Base-by-base conservation (phyloP, 1,284 basidiomycete genomes). In the Rhodotorula mucilaginosa region DNA sequence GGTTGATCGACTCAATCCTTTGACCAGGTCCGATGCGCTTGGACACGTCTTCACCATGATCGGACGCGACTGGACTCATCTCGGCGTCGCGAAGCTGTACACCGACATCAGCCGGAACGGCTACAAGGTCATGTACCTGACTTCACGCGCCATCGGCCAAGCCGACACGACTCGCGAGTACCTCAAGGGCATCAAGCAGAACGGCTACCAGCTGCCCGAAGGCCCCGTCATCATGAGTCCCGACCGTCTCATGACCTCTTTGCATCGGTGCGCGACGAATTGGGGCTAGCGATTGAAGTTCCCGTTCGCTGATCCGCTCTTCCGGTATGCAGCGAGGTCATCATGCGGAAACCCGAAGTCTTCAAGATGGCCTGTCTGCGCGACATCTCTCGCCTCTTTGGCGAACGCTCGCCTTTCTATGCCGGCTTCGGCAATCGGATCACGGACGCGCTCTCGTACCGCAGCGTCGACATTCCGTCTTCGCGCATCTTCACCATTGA, bases 351-450 rank as follows among this genome's bases (percentile, higher is more conserved):
- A 83, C 97, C 97, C 0, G 97, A 99, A 80, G 88, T 99, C 46
- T 99, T 99, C 87, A 99, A 99, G 85, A 99, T 99, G 97, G 96
- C 97, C 4, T 98, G 95, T 82, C 83, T 99, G 74, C 86, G 95
- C 52, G 97, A 99, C 82, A 97, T 99, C 69, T 93, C 94, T 77
- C 86, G 94, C 44, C 82, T 99, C 13, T 99, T 98, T 80, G 91
- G 92, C 13, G 82, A 81, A 12, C 78, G 80, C 2, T 81, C 81
- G 18, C 91, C 92, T 0, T 99, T 99, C 83, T 99, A 96, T 80
- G 93, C 95, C 58, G 97, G 97, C 3, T 99, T 99, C 80, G 97
- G 97, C 5, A 99, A 99, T 80, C 87, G 97, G 18, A 98, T 99
- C 77, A 99, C 97, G 6, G 97, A 99, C 82, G 97, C 97, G 0